Evolutionary conservation across 140 eudicot species (phyloP).

Genomic region (Cichorium intybus): DNA sequence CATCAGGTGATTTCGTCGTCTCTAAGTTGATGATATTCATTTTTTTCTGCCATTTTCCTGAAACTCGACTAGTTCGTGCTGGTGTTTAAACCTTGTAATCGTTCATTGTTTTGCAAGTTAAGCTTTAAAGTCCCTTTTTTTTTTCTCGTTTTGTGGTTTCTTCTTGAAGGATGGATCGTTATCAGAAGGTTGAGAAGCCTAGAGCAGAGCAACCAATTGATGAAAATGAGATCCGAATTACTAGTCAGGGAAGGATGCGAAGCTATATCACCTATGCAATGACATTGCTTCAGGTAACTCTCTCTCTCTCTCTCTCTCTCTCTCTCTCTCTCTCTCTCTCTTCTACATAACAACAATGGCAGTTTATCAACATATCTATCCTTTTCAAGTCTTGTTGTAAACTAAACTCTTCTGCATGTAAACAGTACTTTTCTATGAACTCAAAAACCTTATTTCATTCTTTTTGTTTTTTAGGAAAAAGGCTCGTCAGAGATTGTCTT

Average conservation of each 20-base stretch:
- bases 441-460: background rate
- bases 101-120: background rate
- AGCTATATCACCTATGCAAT: slow-evolving; percentile 95
- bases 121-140: background rate
- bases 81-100: background rate
- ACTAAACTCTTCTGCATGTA: background rate
- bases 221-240: slow-evolving; percentile 96
- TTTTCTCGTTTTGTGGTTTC: background rate
- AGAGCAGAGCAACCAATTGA: slow-evolving; percentile 82
- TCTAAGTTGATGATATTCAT: background rate
- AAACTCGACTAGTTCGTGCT: background rate
- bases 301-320: no score
- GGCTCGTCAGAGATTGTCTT: slow-evolving; percentile 83
- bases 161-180: slow-evolving; percentile 77
- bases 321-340: no score
- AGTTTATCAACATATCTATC: background rate
- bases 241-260: slow-evolving; percentile 98
- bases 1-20: background rate
- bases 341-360: no score
- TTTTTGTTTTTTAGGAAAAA: slow-evolving; percentile 54
- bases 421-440: background rate
- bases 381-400: background rate
- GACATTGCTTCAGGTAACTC: slow-evolving; percentile 80
- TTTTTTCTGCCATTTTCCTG: background rate
- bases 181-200: slow-evolving; percentile 96